A percentile compares a stretch with the other conserved stretches of the same genome.
Conservation (phyloP, 2,329 filamentous ascomycete genomes). For the Aspergillus costaricaensis region DNA sequence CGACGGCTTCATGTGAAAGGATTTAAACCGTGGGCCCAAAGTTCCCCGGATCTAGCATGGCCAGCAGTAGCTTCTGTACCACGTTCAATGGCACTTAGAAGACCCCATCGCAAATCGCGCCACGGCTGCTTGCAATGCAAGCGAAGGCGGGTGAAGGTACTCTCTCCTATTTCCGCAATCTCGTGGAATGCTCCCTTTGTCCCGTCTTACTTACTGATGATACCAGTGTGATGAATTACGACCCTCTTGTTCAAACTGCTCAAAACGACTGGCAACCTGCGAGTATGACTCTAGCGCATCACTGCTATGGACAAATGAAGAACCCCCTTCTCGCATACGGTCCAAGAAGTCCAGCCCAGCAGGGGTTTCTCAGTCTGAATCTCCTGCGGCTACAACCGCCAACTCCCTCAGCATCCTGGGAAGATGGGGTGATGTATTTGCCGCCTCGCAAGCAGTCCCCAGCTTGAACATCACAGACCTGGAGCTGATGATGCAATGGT, state of each 20-base stretch:
- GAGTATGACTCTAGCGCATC: constrained; percentile 36
- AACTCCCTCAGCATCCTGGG: constrained; percentile 30
- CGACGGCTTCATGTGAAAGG: neutral
- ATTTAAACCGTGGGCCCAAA: neutral
- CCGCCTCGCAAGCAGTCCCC: constrained; percentile 13
- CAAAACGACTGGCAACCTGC: constrained; percentile 34
- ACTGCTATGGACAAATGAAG: constrained; percentile 36
- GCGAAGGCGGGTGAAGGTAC: constrained; percentile 38
- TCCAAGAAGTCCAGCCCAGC: constrained; percentile 25
- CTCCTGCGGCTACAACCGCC: constrained; percentile 11
- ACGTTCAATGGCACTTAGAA: constrained; percentile 33
- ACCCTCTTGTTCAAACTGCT: constrained; percentile 36
- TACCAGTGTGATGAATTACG: constrained; percentile 36
- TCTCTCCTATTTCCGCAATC: too few relatives aligned
- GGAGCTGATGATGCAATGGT: constrained; percentile 47
- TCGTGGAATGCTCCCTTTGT: neutral
- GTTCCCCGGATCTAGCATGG: neutral
- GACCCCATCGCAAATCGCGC: constrained; percentile 40
- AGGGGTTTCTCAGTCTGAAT: constrained; percentile 19
- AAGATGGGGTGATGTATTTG: constrained; percentile 20
- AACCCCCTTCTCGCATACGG: constrained; percentile 15
- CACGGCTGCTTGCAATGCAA: constrained; percentile 40
- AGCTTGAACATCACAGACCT: constrained; percentile 48
- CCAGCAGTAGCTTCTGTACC: neutral
- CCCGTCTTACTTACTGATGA: neutral